These are phyloP conservation scores for Penicillium chermesinum DNA, from an alignment of 495 filamentous ascomycete species.

Conservation along the genomic window DNA sequence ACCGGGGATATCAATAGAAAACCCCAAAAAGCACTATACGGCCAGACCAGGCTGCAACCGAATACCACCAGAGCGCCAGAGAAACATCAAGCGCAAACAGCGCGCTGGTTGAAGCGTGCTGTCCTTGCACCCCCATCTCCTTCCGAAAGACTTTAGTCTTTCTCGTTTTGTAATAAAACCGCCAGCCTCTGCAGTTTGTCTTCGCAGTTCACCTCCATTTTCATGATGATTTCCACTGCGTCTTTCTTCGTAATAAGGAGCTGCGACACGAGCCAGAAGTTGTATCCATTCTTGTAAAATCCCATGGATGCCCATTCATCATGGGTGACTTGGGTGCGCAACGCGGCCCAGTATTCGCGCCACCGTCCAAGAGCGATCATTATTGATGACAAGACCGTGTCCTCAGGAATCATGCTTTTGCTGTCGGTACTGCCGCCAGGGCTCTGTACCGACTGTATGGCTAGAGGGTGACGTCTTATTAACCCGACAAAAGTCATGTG, in stretches of 20 bases:
- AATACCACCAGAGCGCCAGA: not conserved
- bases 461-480: constrained; percentile 14
- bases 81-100: too few relatives aligned
- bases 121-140: too few relatives aligned
- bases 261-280: constrained; percentile 44
- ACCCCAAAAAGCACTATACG: too few relatives aligned
- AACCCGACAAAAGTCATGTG: constrained; percentile 41
- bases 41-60: too few relatives aligned
- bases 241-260: constrained; percentile 45
- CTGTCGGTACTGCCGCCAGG: not conserved
- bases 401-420: constrained; percentile 28
- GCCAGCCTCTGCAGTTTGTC: constrained; percentile 44
- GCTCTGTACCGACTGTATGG: constrained; percentile 4
- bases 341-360: constrained; percentile 34
- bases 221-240: constrained; percentile 43
- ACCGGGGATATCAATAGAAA: not conserved
- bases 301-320: constrained; percentile 43
- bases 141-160: constrained; percentile 16
- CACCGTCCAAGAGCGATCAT: constrained; percentile 33
- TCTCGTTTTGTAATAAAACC: constrained; percentile 39
- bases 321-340: constrained; percentile 27
- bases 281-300: constrained; percentile 43
- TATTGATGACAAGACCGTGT: constrained; percentile 29
- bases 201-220: constrained; percentile 45
- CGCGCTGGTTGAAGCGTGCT: too few relatives aligned